Conservation (phyloP, 192 early-diverging fungal species). For the Podochytrium sp. region DNA sequence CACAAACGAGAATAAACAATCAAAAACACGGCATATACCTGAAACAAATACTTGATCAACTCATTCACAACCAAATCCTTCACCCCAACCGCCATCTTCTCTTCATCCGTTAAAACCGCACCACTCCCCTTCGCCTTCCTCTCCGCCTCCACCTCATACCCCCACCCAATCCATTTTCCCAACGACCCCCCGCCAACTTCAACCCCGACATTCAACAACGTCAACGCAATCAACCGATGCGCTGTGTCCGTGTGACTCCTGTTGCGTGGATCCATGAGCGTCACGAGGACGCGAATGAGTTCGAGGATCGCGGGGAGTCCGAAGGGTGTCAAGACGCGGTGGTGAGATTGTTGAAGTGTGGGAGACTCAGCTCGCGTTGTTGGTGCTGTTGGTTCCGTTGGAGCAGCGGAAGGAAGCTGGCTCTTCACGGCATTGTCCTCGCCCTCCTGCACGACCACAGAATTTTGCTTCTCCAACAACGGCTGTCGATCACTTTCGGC, state of each 20-base stretch:
- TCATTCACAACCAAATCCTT: conserved; percentile 77
- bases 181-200: conserved; percentile 85
- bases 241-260: conserved; percentile 92
- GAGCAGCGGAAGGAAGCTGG: neutral
- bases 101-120: conserved; percentile 33
- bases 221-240: conserved; percentile 83
- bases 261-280: conserved; percentile 88
- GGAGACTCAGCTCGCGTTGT: neutral
- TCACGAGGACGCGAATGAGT: conserved; percentile 86
- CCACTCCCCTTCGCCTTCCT: neutral
- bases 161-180: conserved; percentile 55
- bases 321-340: conserved; percentile 55
- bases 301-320: conserved; percentile 89
- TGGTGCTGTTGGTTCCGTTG: conserved; percentile 25
- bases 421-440: conserved; percentile 18
- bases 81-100: conserved; percentile 39
- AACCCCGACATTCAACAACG: conserved; percentile 83
- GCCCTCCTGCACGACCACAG: neutral
- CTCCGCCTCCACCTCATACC: conserved; percentile 24
- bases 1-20: conserved; percentile 17
- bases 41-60: conserved; percentile 84
- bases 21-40: conserved; percentile 47
- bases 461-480: neutral
- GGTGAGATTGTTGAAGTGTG: neutral
- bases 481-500: neutral